Conservation (phyloP, 2,329 filamentous ascomycete species). For the Fusarium sp. region DNA sequence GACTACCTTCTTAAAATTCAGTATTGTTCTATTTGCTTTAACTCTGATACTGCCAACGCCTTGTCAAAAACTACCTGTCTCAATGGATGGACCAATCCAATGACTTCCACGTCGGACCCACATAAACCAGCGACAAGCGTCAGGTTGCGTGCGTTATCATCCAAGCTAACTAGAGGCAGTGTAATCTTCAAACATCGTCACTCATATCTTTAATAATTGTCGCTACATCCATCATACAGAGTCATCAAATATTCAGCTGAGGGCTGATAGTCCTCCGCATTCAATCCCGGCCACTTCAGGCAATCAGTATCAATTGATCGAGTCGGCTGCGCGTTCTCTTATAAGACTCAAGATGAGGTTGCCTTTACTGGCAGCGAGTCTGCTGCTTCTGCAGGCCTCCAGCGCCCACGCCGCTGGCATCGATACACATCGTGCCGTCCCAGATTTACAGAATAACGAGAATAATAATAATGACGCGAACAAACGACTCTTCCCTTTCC, state of each 20-base stretch:
- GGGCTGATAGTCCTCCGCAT: not conserved
- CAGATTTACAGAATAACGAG: constrained; percentile 21
- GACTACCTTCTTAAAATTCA: not conserved
- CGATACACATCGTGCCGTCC: constrained; percentile 35
- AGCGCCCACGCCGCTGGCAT: constrained; percentile 46
- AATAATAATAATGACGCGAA: constrained; percentile 18
- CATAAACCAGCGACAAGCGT: constrained; percentile 1
- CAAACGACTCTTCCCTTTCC: constrained; percentile 55
- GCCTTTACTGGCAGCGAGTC: constrained; percentile 37
- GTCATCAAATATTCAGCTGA: constrained; percentile 6
- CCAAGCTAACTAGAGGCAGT: not conserved
- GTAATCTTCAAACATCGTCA: constrained; percentile 10
- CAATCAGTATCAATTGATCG: not conserved
- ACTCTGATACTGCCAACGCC: not conserved
- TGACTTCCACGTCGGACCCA: not conserved
- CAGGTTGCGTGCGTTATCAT: not conserved
- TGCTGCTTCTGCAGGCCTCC: constrained; percentile 43
- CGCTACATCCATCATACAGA: constrained; percentile 32
- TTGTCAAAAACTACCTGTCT: not conserved
- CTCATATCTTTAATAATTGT: constrained; percentile 12
- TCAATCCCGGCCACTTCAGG: not conserved
- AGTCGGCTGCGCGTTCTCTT: constrained; percentile 1
- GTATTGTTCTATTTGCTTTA: not conserved
- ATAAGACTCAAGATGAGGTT: constrained; percentile 36
- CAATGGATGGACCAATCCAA: not conserved